Evolutionary conservation across 1,284 basidiomycete species (phyloP).

Genomic region (Ganoderma resinaceum): DNA sequence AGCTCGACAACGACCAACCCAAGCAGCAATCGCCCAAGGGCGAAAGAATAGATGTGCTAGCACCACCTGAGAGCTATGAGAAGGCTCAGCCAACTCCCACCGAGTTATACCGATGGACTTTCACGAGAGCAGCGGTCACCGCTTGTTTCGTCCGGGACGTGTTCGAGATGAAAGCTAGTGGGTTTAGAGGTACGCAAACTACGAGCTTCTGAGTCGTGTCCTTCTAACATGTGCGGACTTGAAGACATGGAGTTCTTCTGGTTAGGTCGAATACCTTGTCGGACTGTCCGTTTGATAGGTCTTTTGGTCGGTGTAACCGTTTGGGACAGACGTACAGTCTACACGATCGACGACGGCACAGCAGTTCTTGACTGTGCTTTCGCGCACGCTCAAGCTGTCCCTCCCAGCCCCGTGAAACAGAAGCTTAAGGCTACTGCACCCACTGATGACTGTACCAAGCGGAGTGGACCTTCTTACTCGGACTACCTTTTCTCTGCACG

Average conservation of each 20-base stretch:
- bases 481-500: conserved; percentile 22
- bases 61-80: neutral
- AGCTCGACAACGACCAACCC: neutral
- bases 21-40: neutral
- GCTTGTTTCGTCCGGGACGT: conserved; percentile 70
- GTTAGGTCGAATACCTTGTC: conserved; percentile 75
- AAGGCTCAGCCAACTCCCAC: neutral
- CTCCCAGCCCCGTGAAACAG: conserved; percentile 23
- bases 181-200: conserved; percentile 44
- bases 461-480: conserved; percentile 15
- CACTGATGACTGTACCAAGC: neutral
- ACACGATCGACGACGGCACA: conserved; percentile 79
- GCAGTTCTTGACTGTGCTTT: conserved; percentile 70
- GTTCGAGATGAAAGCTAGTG: conserved; percentile 55
- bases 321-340: conserved; percentile 65
- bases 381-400: conserved; percentile 38
- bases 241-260: conserved; percentile 63
- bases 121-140: conserved; percentile 63
- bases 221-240: neutral
- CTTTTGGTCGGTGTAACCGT: conserved; percentile 66
- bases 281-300: conserved; percentile 64
- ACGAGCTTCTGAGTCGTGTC: neutral
- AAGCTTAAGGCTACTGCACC: neutral
- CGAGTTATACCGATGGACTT: conserved; percentile 64
- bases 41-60: neutral